Conservation (phyloP, 345 rosid species). For the Hevea brasiliensis region DNA sequence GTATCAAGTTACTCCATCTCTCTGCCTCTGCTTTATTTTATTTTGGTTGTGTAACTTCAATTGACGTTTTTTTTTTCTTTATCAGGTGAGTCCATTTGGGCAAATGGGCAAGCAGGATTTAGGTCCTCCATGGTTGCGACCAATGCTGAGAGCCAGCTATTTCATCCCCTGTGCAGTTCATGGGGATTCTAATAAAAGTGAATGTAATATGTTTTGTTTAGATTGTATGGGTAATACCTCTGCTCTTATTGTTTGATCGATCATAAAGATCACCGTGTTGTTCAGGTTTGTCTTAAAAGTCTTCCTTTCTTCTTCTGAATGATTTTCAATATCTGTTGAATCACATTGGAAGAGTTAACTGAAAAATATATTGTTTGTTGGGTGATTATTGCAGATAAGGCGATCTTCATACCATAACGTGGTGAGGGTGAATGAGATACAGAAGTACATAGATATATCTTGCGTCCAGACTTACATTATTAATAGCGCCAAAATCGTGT, state of each 20-base stretch:
- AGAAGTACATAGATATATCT: constrained; percentile 76
- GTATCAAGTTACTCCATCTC: not conserved
- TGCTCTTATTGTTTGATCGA: constrained; percentile 65
- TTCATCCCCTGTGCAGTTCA: constrained; percentile 64
- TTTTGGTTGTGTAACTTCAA: not conserved
- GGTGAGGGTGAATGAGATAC: constrained; percentile 85
- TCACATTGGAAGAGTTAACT: not conserved
- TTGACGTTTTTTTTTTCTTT: too few species aligned
- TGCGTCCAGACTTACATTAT: constrained; percentile 87
- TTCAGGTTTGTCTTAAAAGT: constrained; percentile 51
- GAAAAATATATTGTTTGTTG: not conserved
- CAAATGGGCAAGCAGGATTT: constrained; percentile 17
- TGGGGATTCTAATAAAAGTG: constrained; percentile 67
- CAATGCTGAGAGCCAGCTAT: constrained; percentile 68
- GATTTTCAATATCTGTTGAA: not conserved
- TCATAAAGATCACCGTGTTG: constrained; percentile 68
- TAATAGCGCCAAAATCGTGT: constrained; percentile 89
- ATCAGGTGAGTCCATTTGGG: constrained; percentile 24
- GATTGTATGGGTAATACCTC: constrained; percentile 65
- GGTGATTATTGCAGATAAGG: constrained; percentile 56
- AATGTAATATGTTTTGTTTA: constrained; percentile 86
- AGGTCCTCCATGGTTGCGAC: constrained; percentile 71
- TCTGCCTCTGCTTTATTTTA: not conserved
- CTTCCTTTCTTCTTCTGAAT: not conserved
- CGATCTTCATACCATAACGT: constrained; percentile 96